Evolutionary conservation across 176 grass and related monocot species (phyloP), one percentile per base, ranked within the genome.

Genomic region (Oryza brachyantha): DNA sequence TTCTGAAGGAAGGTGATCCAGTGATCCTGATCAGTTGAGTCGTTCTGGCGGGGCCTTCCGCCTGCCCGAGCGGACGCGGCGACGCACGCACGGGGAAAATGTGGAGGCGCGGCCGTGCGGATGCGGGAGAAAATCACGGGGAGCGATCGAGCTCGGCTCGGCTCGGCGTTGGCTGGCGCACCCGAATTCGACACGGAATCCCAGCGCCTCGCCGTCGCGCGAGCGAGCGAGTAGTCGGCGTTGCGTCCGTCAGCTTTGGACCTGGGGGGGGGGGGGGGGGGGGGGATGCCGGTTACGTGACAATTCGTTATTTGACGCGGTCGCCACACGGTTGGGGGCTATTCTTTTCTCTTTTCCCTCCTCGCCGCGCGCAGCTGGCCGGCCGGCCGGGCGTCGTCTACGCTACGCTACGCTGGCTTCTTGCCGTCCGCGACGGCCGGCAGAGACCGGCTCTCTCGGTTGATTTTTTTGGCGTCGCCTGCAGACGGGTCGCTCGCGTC

Each of bases 71-170:
- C 0, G 27, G 13, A 45, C 28, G 35, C 9, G 5, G 40, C 13
- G 39, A 32, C 31, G 43, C 75, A 59, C n/a, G 69, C 88, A 87
- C 84, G 81, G 70, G 84, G 75, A 77, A 72, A 91, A 87, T 72
- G 84, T 87, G 84, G 71, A 4, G 54, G 50, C 21, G 50, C 50
- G 21, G 16, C 46, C 46, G 46, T 50, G 46, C 17, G 46, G 46
- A 0, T 29, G 54, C 37, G 28, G 54, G 40, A 21, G 73, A 42
- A 42, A 59, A 69, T 38, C 42, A 79, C 55, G 63, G 63, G 27
- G 27, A 16, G n/a, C n/a, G n/a, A n/a, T n/a, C n/a, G n/a, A n/a
- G n/a, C n/a, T n/a, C n/a, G n/a, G n/a, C n/a, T n/a, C n/a, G n/a
- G 2, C 21, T 38, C 36, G 0, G 29, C 57, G 59, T 32, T 40